Percentiles rank a stretch among this genome's conserved stretches.
These are phyloP conservation scores for Mycena vitilis DNA, from an alignment of 768 basidiomycete species.

Conservation along the genomic window DNA sequence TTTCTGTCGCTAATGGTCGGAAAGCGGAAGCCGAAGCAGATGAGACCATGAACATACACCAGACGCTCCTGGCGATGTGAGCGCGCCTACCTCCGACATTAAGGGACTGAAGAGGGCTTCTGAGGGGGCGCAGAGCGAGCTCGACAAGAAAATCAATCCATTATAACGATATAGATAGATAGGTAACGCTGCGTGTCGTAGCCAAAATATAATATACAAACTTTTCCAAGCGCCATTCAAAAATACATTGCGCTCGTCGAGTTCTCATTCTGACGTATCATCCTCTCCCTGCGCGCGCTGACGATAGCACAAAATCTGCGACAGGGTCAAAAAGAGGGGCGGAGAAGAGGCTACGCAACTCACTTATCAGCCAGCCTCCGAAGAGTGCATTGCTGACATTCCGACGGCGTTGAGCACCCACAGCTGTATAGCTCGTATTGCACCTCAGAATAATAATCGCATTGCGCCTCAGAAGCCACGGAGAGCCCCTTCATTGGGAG, in stretches of 20 bases:
- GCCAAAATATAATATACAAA: neutral
- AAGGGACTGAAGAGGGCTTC: neutral
- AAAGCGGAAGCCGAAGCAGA: neutral
- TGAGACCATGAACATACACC: neutral
- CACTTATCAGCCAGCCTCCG: constrained; percentile 26
- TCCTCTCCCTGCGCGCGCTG: constrained; percentile 23
- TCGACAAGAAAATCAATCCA: neutral
- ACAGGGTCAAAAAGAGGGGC: neutral
- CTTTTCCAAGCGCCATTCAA: neutral
- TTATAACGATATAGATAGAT: neutral
- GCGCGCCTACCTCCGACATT: constrained; percentile 3
- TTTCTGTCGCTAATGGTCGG: neutral
- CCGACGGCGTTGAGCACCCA: constrained; percentile 20
- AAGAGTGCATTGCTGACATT: constrained; percentile 23
- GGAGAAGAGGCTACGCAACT: neutral
- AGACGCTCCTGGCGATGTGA: constrained; percentile 9
- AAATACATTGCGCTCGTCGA: neutral
- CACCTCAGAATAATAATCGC: neutral
- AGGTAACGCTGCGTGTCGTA: neutral
- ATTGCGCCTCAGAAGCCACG: neutral
- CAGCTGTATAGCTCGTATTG: constrained; percentile 19
- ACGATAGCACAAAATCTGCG: constrained; percentile 31
- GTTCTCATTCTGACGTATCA: constrained; percentile 14
- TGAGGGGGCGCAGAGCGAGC: neutral
- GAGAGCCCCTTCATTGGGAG: constrained; percentile 2